Evolutionary conservation across 1,284 basidiomycete genomes (phyloP).

Genomic region (Peniophora sp.): DNA sequence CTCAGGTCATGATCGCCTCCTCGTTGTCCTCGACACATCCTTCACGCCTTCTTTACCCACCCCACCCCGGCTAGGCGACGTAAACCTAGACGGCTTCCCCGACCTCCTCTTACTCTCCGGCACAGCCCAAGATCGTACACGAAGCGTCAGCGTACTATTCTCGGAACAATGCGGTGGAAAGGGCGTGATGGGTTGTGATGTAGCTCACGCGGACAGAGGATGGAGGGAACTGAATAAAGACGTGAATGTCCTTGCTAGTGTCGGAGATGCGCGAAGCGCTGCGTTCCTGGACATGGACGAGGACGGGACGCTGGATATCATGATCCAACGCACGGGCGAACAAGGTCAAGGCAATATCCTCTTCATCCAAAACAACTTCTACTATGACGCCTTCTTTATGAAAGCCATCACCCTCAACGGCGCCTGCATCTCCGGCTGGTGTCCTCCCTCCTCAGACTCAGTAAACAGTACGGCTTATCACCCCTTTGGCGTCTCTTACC

Average conservation of each 20-base stretch:
- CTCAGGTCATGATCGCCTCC: slow-evolving; percentile 32
- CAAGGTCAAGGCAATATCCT: slow-evolving; percentile 57
- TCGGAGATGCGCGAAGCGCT: slow-evolving; percentile 76
- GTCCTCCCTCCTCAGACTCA: slow-evolving; percentile 32
- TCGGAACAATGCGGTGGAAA: slow-evolving; percentile 59
- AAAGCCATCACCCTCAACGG: slow-evolving; percentile 95
- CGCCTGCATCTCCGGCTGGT: slow-evolving; percentile 80
- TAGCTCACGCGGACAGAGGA: slow-evolving; percentile 47
- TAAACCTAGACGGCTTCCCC: slow-evolving; percentile 92
- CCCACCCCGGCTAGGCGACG: slow-evolving; percentile 81
- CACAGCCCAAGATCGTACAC: slow-evolving; percentile 23
- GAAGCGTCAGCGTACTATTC: slow-evolving; percentile 49
- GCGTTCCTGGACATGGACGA: slow-evolving; percentile 93
- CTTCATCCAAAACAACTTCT: slow-evolving; percentile 97
- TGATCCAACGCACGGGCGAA: slow-evolving; percentile 78
- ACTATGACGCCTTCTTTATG: slow-evolving; percentile 98
- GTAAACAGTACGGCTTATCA: slow-evolving; percentile 22
- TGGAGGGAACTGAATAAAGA: slow-evolving; percentile 59
- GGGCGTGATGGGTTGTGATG: slow-evolving; percentile 46
- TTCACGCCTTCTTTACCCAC: slow-evolving; percentile 63
- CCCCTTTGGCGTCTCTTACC: slow-evolving; percentile 92
- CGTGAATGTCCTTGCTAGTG: slow-evolving; percentile 50
- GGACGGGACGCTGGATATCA: slow-evolving; percentile 90
- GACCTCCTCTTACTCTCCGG: slow-evolving; percentile 75
- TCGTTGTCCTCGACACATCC: slow-evolving; percentile 66